Conservation (phyloP, 352 stramenopile species). For the Phytophthora idaei region DNA sequence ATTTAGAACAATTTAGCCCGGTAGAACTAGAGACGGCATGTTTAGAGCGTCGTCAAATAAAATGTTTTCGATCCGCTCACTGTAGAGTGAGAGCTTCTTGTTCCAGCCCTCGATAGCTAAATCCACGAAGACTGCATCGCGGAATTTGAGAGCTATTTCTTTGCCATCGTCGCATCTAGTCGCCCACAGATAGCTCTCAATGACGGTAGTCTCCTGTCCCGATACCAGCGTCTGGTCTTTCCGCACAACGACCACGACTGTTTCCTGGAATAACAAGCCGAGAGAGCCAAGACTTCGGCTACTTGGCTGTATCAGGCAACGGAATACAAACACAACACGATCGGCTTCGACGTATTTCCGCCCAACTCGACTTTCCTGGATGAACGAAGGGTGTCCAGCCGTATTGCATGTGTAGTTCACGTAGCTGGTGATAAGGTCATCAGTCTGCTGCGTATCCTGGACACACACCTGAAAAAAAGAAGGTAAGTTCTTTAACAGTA, state of each 20-base stretch:
- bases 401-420: slow-evolving; percentile 17
- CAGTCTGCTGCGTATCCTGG: slow-evolving; percentile 7
- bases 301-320: slow-evolving; percentile 1
- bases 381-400: slow-evolving; percentile 4
- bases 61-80: slow-evolving; percentile 26
- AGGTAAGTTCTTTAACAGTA: not conserved
- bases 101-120: slow-evolving; percentile 18
- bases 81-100: slow-evolving; percentile 15
- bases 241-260: slow-evolving; percentile 14
- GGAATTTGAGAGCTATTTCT: slow-evolving; percentile 9
- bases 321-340: slow-evolving; percentile 17
- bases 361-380: slow-evolving; percentile 13
- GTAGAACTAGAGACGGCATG: not conserved
- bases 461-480: slow-evolving; percentile 14
- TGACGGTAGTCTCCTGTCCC: slow-evolving; percentile 13
- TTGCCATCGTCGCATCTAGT: slow-evolving; percentile 23
- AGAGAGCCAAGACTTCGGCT: slow-evolving; percentile 15
- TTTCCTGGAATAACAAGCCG: slow-evolving; percentile 25
- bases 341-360: slow-evolving; percentile 22
- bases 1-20: not conserved
- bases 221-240: slow-evolving; percentile 7
- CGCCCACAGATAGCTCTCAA: slow-evolving; percentile 19
- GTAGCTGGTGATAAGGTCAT: slow-evolving; percentile 9
- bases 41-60: slow-evolving; percentile 22
- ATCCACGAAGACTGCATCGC: slow-evolving; percentile 5